Conservation (phyloP, 495 filamentous ascomycete genomes). For the Neurospora sp. region DNA sequence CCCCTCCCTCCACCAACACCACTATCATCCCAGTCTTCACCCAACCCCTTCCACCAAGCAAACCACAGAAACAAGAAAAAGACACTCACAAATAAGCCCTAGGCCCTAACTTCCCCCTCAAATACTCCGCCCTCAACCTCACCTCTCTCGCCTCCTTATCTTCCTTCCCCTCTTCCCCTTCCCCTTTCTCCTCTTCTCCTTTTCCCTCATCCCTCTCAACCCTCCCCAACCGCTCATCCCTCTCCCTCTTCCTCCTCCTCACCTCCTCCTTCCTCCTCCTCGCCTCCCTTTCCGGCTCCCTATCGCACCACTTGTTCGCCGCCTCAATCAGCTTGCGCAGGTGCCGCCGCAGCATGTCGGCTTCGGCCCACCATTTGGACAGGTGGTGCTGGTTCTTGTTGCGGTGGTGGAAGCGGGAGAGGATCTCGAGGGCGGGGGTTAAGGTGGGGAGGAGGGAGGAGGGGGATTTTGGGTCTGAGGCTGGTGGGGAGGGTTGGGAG, state of each 20-base stretch:
- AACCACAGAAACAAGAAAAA: neutral
- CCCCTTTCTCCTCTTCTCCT: constrained; percentile 10
- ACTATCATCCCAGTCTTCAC: neutral
- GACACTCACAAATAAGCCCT: constrained; percentile 26
- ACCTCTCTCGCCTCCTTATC: constrained; percentile 13
- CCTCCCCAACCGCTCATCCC: neutral
- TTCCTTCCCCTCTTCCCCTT: constrained; percentile 5
- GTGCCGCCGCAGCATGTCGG: constrained; percentile 56
- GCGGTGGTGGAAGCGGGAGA: constrained; percentile 61
- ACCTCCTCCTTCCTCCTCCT: constrained; percentile 1
- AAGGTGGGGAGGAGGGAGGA: constrained; percentile 5
- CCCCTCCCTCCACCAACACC: neutral
- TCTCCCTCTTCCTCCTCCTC: constrained; percentile 9
- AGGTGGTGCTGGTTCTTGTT: constrained; percentile 74
- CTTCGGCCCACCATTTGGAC: constrained; percentile 63
- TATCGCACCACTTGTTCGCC: constrained; percentile 17
- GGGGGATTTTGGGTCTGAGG: neutral
- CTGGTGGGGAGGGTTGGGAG: neutral
- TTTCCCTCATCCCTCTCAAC: neutral
- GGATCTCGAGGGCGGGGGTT: constrained; percentile 24
- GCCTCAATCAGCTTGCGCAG: constrained; percentile 40
- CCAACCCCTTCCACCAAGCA: no score
- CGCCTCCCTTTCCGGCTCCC: constrained; percentile 1
- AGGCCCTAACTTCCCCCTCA: constrained; percentile 14
- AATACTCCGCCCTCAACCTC: constrained; percentile 5